phyloP scores from a whole-genome alignment of 2,329 filamentous ascomycete genomes.

The Talaromyces sp. region DNA sequence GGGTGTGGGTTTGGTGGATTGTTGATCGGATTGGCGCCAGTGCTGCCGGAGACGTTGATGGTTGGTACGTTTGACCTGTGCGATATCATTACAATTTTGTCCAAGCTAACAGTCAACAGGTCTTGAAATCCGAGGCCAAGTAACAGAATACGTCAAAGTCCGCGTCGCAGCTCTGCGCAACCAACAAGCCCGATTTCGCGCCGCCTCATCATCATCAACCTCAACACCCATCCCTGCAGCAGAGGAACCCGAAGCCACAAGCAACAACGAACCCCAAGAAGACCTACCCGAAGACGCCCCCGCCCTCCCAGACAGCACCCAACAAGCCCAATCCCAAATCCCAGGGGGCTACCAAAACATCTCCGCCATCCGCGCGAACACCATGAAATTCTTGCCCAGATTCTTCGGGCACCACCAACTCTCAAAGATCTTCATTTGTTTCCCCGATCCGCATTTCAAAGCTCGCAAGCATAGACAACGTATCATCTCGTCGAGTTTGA shows the following conservation, averaged over 20 bases:
- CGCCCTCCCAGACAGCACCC: conserved; percentile 17
- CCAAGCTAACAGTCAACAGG: conserved; percentile 49
- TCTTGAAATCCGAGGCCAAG: conserved; percentile 87
- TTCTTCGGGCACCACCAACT: conserved; percentile 84
- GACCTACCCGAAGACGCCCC: conserved; percentile 20
- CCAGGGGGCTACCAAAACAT: conserved; percentile 73
- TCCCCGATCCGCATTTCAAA: conserved; percentile 98
- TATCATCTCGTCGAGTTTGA: conserved; percentile 84
- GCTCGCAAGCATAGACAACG: conserved; percentile 93
- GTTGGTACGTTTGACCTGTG: conserved; percentile 61
- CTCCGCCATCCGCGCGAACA: conserved; percentile 84
- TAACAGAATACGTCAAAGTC: conserved; percentile 86
- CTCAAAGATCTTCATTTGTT: conserved; percentile 93
- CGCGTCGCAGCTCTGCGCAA: conserved; percentile 76
- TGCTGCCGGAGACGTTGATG: conserved; percentile 77
- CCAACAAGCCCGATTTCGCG: conserved; percentile 34
- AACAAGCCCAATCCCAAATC: conserved; percentile 24
- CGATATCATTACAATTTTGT: not conserved
- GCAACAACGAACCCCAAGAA: not conserved
- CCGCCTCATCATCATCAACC: conserved; percentile 30
- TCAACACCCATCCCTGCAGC: conserved; percentile 6
- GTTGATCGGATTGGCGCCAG: conserved; percentile 77
- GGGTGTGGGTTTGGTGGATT: conserved; percentile 95
- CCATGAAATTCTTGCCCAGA: conserved; percentile 99
- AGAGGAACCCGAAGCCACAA: not conserved